A percentile compares a stretch with the other conserved stretches of the same genome.
phyloP scores from a whole-genome alignment of 108 stramenopile species.

The Skeletonema marinoi region DNA sequence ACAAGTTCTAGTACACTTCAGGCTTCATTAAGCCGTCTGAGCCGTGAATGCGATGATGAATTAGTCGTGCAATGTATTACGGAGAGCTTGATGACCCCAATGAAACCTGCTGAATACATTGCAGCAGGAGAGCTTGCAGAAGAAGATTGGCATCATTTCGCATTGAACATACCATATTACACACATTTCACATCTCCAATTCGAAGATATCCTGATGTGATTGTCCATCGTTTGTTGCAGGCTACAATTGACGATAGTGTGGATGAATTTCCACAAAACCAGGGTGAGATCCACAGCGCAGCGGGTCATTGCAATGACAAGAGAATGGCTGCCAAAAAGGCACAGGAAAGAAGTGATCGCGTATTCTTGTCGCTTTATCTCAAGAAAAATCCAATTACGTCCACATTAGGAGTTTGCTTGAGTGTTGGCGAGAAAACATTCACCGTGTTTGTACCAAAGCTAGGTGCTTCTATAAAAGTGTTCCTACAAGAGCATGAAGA shows the following conservation, averaged over 20 bases:
- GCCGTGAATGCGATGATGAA: constrained; percentile 71
- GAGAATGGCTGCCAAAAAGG: constrained; percentile 85
- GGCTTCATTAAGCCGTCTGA: constrained; percentile 72
- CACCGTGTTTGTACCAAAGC: constrained; percentile 77
- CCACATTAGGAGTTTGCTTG: constrained; percentile 68
- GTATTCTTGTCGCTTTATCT: constrained; percentile 89
- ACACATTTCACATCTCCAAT: constrained; percentile 98
- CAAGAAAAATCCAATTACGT: constrained; percentile 59
- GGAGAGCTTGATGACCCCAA: constrained; percentile 84
- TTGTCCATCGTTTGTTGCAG: constrained; percentile 91
- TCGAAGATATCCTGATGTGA: constrained; percentile 94
- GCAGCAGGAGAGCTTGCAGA: constrained; percentile 73
- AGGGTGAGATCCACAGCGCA: constrained; percentile 54
- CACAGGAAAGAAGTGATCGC: constrained; percentile 86
- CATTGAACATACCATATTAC: constrained; percentile 97
- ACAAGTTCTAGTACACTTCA: constrained; percentile 75
- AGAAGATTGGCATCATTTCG: constrained; percentile 87
- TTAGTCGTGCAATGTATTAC: constrained; percentile 83
- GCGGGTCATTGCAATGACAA: constrained; percentile 90
- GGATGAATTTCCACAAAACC: constrained; percentile 53
- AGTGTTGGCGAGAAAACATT: constrained; percentile 86
- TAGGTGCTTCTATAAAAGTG: constrained; percentile 67
- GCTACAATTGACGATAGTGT: constrained; percentile 86
- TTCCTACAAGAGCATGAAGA: constrained; percentile 83
- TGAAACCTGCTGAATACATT: constrained; percentile 91